Evolutionary conservation across 1,139 yeast genomes (phyloP).

Genomic region (Geotrichum reessii): DNA sequence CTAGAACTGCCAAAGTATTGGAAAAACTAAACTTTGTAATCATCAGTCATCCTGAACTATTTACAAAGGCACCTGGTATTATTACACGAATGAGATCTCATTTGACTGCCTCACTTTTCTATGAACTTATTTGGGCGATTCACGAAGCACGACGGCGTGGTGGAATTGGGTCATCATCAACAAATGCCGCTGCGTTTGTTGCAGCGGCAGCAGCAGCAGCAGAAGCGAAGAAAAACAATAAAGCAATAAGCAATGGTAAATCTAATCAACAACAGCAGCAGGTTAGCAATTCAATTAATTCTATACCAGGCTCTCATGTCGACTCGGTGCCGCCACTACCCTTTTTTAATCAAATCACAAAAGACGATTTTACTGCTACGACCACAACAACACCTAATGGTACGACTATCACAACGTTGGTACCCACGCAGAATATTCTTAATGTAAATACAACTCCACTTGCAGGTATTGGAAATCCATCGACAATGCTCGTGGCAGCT

Average conservation of each 20-base stretch:
- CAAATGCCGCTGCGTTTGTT: constrained; percentile 17
- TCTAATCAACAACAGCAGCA: background rate
- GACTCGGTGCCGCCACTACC: constrained; percentile 58
- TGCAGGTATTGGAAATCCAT: constrained; percentile 19
- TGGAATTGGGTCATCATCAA: constrained; percentile 26
- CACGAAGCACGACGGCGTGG: constrained; percentile 83
- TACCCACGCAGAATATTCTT: constrained; percentile 51
- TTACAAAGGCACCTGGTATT: constrained; percentile 62
- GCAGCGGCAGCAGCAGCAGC: constrained; percentile 19
- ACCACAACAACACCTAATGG: constrained; percentile 90
- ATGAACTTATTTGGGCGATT: constrained; percentile 90
- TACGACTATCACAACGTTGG: constrained; percentile 80
- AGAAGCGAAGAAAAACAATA: background rate
- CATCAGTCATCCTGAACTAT: constrained; percentile 80
- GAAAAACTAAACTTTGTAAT: constrained; percentile 85
- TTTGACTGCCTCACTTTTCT: constrained; percentile 82
- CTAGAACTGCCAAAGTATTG: constrained; percentile 87
- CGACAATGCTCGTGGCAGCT: constrained; percentile 15
- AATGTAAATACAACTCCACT: constrained; percentile 12
- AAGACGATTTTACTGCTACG: constrained; percentile 80
- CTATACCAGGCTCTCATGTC: constrained; percentile 18
- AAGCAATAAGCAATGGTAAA: constrained; percentile 1
- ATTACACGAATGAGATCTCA: constrained; percentile 88
- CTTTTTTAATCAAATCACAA: constrained; percentile 82
- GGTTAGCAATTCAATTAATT: constrained; percentile 5